Base-by-base conservation (phyloP, 2,329 filamentous ascomycete species). In the Trichoderma simmonsii region DNA sequence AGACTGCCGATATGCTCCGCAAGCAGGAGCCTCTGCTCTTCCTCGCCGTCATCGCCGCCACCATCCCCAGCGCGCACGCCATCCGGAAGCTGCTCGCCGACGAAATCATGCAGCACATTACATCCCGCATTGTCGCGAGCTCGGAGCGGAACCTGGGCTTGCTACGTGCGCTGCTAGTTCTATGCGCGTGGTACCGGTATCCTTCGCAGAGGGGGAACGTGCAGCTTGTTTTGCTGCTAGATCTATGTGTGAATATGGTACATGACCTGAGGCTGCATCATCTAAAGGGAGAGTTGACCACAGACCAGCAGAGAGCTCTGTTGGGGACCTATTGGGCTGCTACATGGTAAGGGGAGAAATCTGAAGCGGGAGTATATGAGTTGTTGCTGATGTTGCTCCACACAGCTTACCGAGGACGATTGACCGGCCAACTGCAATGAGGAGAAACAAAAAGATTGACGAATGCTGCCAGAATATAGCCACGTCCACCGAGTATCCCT, bases 101-200 rank as follows among this genome's bases (percentile, higher is more conserved):
- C 9, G 71, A 73, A 43, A 67, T 71, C 21, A 73, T 73, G 71
- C 59, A 66, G 15, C 68, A 73, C 56, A 43, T 71, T 15, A 73
- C 71, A 14, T 71, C 71, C 9, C 70, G 71, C 21, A 36, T 73
- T 18, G 59, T 73, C 6, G 71, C 69, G 6, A 32, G 71, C 18
- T 73, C 71, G n/a, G 71, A 73, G 62, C 21, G 71, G 15, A 73
- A 62, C n/a, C n/a, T 73, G 36, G 71, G 69, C 3, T 21, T 73
- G 21, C 30, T 73, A 14, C 68, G 71, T 1, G 71, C 68, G 24
- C 61, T 73, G 56, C 68, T 73, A 14, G 61, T 73, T 28, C 48
- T 65, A 18, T 71, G 43, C 39, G 71, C 71, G 15, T 73, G 71
- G 71, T 73, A 73, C 34, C 60, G 71, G 11, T 65, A 71, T 56